phyloP scores from a whole-genome alignment of 306 rosid genomes.

The Begonia fuchsioides region DNA sequence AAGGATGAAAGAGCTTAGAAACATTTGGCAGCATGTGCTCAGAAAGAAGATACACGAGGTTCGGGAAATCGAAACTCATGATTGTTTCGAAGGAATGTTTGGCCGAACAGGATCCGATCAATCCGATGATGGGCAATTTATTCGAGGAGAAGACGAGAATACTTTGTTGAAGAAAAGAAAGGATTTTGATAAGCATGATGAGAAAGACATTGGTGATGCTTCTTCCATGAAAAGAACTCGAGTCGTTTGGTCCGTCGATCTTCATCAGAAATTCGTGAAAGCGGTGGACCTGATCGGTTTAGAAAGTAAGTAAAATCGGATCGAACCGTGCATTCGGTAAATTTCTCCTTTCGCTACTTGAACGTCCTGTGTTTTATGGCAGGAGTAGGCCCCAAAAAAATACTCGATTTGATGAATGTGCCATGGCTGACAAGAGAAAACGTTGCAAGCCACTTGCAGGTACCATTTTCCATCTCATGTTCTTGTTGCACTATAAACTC shows the following conservation, averaged over 20 bases:
- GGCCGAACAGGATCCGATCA: conserved; percentile 50
- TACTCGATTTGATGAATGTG: conserved; percentile 89
- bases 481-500: too few species aligned
- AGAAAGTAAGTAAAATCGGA: conserved; percentile 55
- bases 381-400: conserved; percentile 97
- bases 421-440: conserved; percentile 89
- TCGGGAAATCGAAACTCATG: conserved; percentile 67
- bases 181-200: conserved; percentile 58
- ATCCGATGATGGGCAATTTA: conserved; percentile 59
- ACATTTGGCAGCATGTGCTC: conserved; percentile 93
- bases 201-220: conserved; percentile 51
- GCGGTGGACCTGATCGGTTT: conserved; percentile 93
- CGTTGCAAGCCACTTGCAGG: conserved; percentile 99
- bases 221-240: conserved; percentile 78
- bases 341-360: conserved; percentile 14
- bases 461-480: conserved; percentile 9
- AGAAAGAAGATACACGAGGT: conserved; percentile 82
- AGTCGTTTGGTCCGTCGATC: conserved; percentile 96
- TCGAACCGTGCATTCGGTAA: conserved; percentile 3
- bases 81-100: conserved; percentile 45
- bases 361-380: conserved; percentile 31
- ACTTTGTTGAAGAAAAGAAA: conserved; percentile 52
- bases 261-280: conserved; percentile 93
- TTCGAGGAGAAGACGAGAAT: conserved; percentile 40
- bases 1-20: conserved; percentile 90